Evolutionary conservation across 164 flowering plant genomes (phyloP).

Genomic region (Sextonia rubra): DNA sequence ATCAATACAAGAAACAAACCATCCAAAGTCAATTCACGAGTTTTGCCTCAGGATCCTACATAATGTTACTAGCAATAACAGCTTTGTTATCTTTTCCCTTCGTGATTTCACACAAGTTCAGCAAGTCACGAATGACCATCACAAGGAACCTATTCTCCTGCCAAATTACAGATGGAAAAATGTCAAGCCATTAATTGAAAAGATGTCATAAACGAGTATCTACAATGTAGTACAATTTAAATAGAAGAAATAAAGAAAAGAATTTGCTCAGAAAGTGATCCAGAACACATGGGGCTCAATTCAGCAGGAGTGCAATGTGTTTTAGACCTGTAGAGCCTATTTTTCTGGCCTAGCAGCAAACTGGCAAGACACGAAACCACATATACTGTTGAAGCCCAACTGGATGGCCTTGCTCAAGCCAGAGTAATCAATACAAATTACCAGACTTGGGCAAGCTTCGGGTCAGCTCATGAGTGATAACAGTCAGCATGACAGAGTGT

Average conservation of each 20-base stretch:
- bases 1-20: background rate
- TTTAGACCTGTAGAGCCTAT: too few relatives aligned
- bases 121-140: slow-evolving; percentile 94
- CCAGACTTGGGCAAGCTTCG: too few relatives aligned
- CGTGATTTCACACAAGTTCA: slow-evolving; percentile 91
- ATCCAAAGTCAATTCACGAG: background rate
- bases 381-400: too few relatives aligned
- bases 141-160: slow-evolving; percentile 99
- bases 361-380: too few relatives aligned
- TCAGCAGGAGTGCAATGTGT: too few relatives aligned
- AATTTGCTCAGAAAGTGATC: background rate
- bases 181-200: slow-evolving; percentile 3
- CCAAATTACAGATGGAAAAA: slow-evolving; percentile 14
- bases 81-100: slow-evolving; percentile 99
- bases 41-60: slow-evolving; percentile 43
- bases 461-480: too few relatives aligned
- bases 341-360: too few relatives aligned
- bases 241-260: slow-evolving; percentile 1
- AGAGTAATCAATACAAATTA: too few relatives aligned
- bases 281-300: too few relatives aligned
- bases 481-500: too few relatives aligned
- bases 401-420: too few relatives aligned
- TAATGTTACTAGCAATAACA: slow-evolving; percentile 97
- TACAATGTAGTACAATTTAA: background rate
- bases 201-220: too few relatives aligned